Base-by-base conservation (phyloP, 2,329 filamentous ascomycete genomes). In the Xylaria sp. region DNA sequence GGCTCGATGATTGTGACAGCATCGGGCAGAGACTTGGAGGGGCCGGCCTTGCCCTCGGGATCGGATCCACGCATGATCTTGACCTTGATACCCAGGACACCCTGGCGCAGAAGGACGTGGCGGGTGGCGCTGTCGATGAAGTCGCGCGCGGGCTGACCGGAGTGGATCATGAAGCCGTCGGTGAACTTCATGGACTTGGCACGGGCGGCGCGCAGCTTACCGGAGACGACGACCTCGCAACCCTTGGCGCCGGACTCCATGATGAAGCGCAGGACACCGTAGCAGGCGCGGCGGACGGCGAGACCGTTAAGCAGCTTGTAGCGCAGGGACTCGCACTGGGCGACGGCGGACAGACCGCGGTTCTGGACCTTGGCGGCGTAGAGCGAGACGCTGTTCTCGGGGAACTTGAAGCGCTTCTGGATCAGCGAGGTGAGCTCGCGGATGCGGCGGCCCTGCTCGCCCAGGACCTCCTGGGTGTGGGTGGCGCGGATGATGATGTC, bases 111-210 rank as follows among this genome's bases (percentile, higher is more conserved):
- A 78, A 99, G 94, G 80, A 99, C 96, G 93, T 99, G 96, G 80
- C 96, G 96, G 82, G 96, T 98, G 79, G 97, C 97, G 81, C 87
- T 90, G 90, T 99, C 96, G 85, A 99, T 99, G 89, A 99, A 99
- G 88, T 99, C 96, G 88, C 97, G 95, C 82, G 95, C 96, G 82
- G 96, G 96, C 86, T 99, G 96, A 87, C 96, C 96, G 81, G 96
- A 99, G 93, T 99, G 96, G 88, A 99, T 99, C 96, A 99, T 99
- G 94, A 99, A 99, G 84, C 96, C 96, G 86, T 99, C 94, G 86
- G 96, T 99, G 92, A 99, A 99, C 92, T 99, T 99, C 96, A 99
- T 99, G 88, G 90, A 94, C 94, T 99, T 99, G 86, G 96, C 96
- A 89, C 96, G 94, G 81, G 96, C 96, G 84, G 96, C 96, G 83